Evolutionary conservation across 768 basidiomycete genomes (phyloP), one percentile per base, ranked within the genome.

Genomic region (Podaxis sp.): DNA sequence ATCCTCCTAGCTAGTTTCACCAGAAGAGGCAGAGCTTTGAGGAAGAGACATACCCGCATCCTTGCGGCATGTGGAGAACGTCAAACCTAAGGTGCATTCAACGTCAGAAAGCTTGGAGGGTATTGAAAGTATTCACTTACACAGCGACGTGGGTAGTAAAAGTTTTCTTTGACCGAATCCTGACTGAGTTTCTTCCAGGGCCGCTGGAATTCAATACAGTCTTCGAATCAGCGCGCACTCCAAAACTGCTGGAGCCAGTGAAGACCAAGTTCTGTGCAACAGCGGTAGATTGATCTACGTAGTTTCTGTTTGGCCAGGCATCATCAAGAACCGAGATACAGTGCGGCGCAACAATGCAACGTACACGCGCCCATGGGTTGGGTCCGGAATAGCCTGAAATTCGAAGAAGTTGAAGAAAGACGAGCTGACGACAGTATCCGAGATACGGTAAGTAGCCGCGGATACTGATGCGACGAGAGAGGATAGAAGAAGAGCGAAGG

Each of bases 281-380:
- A 2, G 88, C 77, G 0, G 78, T 79, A 6, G 61, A 57, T 54
- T 73, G 54, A 64, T 77, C 68, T 36, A 81, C 79, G 63, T 83
- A 81, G 66, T 76, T 79, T 12, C 81, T 82, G 44, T 12, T 52
- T 24, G 3, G 28, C 4, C 39, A 19, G 7, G 7, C 15, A 6
- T 33, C 12, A 1, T 44, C 13, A 30, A 8, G 26, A n/a, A 53
- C 30, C 12, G 46, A 4, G 24, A 24, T n/a, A 55, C 11, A 22
- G 39, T 28, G 22, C 13, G 36, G 53, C 3, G 57, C 54, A 22
- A 28, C 8, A 8, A 56, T 7, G 17, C 1, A 2, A 69, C 81
- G 63, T 73, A 88, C 87, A 88, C 87, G 68, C 86, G 74, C 17
- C 87, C 87, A 52, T 84, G 76, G 2, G 86, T 88, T 1, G 87